phyloP scores from a whole-genome alignment of 2,329 filamentous ascomycete species.

The Arthrobotrys iridis region DNA sequence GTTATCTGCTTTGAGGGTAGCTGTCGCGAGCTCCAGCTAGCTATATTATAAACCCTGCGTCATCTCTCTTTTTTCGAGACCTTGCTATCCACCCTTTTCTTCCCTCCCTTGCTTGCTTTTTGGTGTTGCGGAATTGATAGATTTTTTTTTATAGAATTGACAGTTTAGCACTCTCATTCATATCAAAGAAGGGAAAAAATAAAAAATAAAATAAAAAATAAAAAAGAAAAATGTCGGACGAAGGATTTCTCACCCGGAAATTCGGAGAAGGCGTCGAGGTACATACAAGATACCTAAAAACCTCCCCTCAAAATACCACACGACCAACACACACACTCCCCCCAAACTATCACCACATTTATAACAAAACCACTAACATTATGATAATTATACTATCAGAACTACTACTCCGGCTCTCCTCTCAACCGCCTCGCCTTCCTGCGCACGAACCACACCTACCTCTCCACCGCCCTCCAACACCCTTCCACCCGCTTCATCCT shows the following conservation, averaged over 20 bases:
- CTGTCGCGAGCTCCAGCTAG: neutral
- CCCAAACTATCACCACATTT: too few species aligned
- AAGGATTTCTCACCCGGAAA: conserved; percentile 74
- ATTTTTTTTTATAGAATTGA: neutral
- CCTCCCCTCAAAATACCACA: conserved; percentile 49
- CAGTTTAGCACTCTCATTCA: too few species aligned
- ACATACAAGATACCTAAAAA: too few species aligned
- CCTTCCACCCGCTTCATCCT: conserved; percentile 77
- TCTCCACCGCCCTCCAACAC: conserved; percentile 73
- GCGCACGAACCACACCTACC: conserved; percentile 75
- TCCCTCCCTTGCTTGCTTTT: neutral
- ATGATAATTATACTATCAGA: too few species aligned
- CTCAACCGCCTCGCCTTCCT: conserved; percentile 84
- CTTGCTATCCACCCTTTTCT: neutral
- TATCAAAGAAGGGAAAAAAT: too few species aligned
- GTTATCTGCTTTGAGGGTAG: neutral
- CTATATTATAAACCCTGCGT: conserved; percentile 5
- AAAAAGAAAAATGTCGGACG: conserved; percentile 23
- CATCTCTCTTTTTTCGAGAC: neutral
- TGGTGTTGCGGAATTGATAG: too few species aligned
- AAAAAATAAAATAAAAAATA: too few species aligned
- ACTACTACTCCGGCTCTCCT: conserved; percentile 82
- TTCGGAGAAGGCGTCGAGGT: conserved; percentile 77
- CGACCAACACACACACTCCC: conserved; percentile 4
- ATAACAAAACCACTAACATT: neutral